Conservation (phyloP, 129 eudicot genomes). For the Flaveria sonorensis region DNA sequence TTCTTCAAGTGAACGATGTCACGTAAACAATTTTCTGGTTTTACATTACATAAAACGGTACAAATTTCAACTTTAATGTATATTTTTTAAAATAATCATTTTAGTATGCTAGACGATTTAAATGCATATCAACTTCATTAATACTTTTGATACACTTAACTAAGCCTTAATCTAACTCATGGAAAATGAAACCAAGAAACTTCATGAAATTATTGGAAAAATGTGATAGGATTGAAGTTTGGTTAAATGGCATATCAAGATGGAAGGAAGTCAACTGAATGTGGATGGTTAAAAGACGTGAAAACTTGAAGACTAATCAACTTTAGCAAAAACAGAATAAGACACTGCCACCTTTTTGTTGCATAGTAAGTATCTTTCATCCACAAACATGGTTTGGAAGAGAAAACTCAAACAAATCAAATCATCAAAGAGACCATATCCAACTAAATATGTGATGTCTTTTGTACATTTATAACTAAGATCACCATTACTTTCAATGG, state of each 20-base stretch:
- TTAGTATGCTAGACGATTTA: too few species aligned
- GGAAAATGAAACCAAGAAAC: too few species aligned
- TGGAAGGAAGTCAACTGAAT: conserved; percentile 27
- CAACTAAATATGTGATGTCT: conserved; percentile 7
- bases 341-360: conserved; percentile 32
- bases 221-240: conserved; percentile 4
- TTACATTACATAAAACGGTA: too few species aligned
- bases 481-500: conserved; percentile 5
- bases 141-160: too few species aligned
- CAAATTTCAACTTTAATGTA: too few species aligned
- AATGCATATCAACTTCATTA: too few species aligned
- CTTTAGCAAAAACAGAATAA: conserved; percentile 21
- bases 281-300: conserved; percentile 18
- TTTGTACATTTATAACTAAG: conserved; percentile 14
- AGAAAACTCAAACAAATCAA: conserved; percentile 21
- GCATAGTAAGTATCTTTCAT: conserved; percentile 32
- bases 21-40: too few species aligned
- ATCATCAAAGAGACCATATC: conserved; percentile 21
- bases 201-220: neutral
- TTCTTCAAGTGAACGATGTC: too few species aligned
- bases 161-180: too few species aligned
- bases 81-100: too few species aligned
- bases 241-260: conserved; percentile 26
- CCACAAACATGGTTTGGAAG: conserved; percentile 17
- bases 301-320: conserved; percentile 27